Evolutionary conservation across 176 grass and related monocot species (phyloP), one percentile per base, ranked within the genome.

Genomic region (Pontederia paniculata): DNA sequence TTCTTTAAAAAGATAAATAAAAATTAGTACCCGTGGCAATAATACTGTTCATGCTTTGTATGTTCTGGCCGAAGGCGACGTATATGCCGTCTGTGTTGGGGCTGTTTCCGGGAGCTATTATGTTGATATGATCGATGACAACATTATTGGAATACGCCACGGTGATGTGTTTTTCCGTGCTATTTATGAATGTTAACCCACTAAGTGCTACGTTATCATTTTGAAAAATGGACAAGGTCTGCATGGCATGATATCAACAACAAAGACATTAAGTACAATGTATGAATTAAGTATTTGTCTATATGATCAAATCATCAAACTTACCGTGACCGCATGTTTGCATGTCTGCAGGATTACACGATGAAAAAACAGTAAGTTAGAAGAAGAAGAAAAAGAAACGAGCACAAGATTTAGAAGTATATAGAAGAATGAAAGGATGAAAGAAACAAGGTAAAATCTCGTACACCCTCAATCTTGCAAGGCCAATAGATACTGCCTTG

Each of bases 1-100:
- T n/a, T n/a, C n/a, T n/a, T n/a, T n/a, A n/a, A n/a, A n/a, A n/a
- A n/a, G n/a, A n/a, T n/a, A n/a, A n/a, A n/a, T n/a, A n/a, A n/a
- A n/a, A n/a, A n/a, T n/a, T n/a, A n/a, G n/a, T 19, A 58, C 56
- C 56, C 10, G 56, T 42, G 22, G 23, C 23, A 58, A 58, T 58
- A 9, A 8, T 17, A 2, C 13, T 17, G 8, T 59, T 43, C 9
- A 37, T 17, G 0, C 41, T 17, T 42, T 13, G 9, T 0, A 59
- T 23, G 5, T n/a, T 13, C 4, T 42, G 23, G 57, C 31, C 17
- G 1, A 9, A 5, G 2, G 9, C 17, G 12, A 59, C 10, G 57
- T 59, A 14, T 15, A 59, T 2, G 8, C 57, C 57, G 25, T 59
- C 57, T 8, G 57, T 59, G 25, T 58, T 58, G 23, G 28, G 57